A percentile compares a stretch with the other conserved stretches of the same genome.
Conservation (phyloP, 495 filamentous ascomycete genomes). For the Viridothelium virens region DNA sequence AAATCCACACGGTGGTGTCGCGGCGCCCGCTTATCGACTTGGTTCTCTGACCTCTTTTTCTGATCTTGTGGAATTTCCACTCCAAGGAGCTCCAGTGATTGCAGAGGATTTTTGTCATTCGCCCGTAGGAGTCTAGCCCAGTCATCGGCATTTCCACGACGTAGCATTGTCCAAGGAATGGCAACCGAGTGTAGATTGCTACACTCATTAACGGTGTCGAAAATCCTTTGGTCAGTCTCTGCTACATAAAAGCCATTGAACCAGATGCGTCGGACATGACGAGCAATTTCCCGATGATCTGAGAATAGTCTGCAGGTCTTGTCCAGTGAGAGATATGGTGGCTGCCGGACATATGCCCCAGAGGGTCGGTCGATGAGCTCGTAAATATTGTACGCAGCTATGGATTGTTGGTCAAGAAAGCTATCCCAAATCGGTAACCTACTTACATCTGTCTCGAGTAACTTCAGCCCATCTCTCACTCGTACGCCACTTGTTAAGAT, state of each 20-base stretch:
- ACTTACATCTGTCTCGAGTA: constrained; percentile 28
- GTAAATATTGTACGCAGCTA: constrained; percentile 35
- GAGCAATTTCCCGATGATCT: constrained; percentile 37
- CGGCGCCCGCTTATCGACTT: constrained; percentile 30
- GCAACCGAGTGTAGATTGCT: constrained; percentile 38
- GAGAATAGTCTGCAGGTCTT: constrained; percentile 41
- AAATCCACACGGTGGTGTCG: constrained; percentile 38
- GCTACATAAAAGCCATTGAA: constrained; percentile 47
- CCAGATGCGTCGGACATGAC: constrained; percentile 46
- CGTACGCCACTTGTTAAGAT: constrained; percentile 46
- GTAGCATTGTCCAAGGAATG: constrained; percentile 47
- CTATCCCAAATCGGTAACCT: not conserved
- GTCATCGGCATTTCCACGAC: constrained; percentile 38
- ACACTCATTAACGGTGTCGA: constrained; percentile 39
- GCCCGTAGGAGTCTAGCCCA: constrained; percentile 40
- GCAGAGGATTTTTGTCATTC: constrained; percentile 30
- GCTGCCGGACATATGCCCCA: constrained; percentile 43
- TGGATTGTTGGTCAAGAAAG: constrained; percentile 12
- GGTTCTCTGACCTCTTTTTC: constrained; percentile 26
- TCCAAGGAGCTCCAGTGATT: constrained; percentile 44
- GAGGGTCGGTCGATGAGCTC: constrained; percentile 34
- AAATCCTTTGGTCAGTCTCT: constrained; percentile 42
- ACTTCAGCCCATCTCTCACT: constrained; percentile 42
- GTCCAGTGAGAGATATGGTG: constrained; percentile 44
- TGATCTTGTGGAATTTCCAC: constrained; percentile 40